A percentile compares a stretch with the other conserved stretches of the same genome.
Evolutionary conservation across 176 grass and related monocot genomes (phyloP).

Genomic region (Pharus latifolius): DNA sequence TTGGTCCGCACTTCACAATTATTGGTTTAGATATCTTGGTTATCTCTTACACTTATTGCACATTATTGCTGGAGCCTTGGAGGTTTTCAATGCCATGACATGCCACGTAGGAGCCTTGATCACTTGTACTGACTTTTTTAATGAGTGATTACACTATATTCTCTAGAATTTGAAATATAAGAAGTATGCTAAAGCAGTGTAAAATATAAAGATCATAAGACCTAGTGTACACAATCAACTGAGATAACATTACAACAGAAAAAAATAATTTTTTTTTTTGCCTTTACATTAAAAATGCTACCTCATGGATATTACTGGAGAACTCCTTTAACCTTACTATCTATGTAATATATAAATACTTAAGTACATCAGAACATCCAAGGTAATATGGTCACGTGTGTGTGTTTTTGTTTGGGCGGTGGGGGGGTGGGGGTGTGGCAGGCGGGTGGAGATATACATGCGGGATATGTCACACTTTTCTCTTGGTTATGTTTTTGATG

Average conservation of each 20-base stretch:
- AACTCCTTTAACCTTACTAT: neutral
- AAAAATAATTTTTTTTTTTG: too few species aligned
- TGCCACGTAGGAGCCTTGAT: neutral
- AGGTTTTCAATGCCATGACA: neutral
- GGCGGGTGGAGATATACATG: too few species aligned
- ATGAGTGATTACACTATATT: neutral
- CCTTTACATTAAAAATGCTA: too few species aligned
- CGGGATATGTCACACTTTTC: neutral
- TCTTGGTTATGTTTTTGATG: neutral
- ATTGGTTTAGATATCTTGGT: neutral
- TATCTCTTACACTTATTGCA: neutral
- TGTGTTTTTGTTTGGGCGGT: too few species aligned
- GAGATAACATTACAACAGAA: neutral
- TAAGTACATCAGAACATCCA: neutral
- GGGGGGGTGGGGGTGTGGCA: too few species aligned
- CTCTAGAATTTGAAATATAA: neutral
- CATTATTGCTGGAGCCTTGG: neutral
- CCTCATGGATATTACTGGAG: neutral
- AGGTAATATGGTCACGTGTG: neutral
- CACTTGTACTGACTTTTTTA: neutral
- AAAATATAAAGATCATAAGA: neutral
- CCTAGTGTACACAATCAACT: too few species aligned
- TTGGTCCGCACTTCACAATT: neutral
- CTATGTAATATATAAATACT: neutral
- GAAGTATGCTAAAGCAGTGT: neutral